A percentile compares a stretch with the other conserved stretches of the same genome.
phyloP scores from a whole-genome alignment of 371 early-diverging fungal species.

The Rhizopus microsporus region DNA sequence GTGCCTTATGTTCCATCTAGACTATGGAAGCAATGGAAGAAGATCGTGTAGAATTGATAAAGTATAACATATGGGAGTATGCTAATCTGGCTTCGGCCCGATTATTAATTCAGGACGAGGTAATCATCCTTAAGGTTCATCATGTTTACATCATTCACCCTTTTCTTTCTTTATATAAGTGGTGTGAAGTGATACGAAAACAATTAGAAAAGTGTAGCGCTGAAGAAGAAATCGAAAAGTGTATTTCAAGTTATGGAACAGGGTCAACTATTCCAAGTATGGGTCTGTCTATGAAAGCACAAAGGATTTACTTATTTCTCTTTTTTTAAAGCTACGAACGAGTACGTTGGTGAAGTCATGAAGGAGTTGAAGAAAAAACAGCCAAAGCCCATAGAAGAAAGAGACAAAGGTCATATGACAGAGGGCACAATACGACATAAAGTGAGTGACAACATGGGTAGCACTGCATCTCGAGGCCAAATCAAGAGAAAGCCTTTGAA shows the following conservation, averaged over 20 bases:
- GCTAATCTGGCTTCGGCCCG: constrained; percentile 41
- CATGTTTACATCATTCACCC: neutral
- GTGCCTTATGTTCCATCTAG: constrained; percentile 8
- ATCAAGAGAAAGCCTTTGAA: constrained; percentile 39
- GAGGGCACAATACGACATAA: neutral
- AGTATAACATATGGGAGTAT: constrained; percentile 46
- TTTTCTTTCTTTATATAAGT: constrained; percentile 14
- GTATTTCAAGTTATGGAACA: constrained; percentile 30
- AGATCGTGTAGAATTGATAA: constrained; percentile 40
- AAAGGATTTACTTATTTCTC: neutral
- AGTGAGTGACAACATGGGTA: constrained; percentile 21
- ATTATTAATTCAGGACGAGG: constrained; percentile 46
- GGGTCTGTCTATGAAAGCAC: neutral
- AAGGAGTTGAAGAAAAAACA: constrained; percentile 21
- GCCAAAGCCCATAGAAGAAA: constrained; percentile 7
- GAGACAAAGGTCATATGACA: neutral
- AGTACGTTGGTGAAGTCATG: constrained; percentile 33
- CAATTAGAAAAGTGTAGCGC: constrained; percentile 36
- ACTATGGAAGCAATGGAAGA: constrained; percentile 39
- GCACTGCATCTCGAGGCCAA: constrained; percentile 26
- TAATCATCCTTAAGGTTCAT: constrained; percentile 4
- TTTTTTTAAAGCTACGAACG: constrained; percentile 30
- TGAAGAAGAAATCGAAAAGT: constrained; percentile 31
- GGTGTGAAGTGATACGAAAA: constrained; percentile 39
- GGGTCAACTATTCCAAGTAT: constrained; percentile 37